Base-by-base conservation (phyloP, 1,284 basidiomycete genomes). In the Cronartium ribicola region DNA sequence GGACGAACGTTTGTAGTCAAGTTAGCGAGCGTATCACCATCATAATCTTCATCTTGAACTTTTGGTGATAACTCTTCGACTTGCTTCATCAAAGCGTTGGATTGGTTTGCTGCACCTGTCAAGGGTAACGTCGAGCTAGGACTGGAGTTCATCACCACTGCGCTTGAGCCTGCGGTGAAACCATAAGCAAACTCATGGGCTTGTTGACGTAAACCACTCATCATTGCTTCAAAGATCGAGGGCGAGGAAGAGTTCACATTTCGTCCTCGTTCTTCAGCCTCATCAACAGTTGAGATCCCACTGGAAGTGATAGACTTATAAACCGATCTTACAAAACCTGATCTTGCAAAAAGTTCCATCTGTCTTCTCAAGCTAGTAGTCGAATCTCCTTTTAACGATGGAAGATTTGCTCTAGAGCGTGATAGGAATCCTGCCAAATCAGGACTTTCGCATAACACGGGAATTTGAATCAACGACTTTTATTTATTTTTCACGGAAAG, bases 161-260 rank as follows among this genome's bases (percentile, higher is more conserved):
- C 80, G 88, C 81, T 65, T 90, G 81, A 4, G 88, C 85, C 59
- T 88, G 88, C 77, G 90, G 86, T 3, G 89, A 84, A 5, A 84
- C 85, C 1, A 82, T 90, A 90, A 0, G 89, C 89, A 75, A 93
- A 88, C 79, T 95, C 92, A 7, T 90, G 90, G 1, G 91, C 90
- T 81, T 96, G 94, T 20, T 89, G 87, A 3, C 89, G 91, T 10
- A 96, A 86, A 4, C 91, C 87, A 78, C 90, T 89, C 67, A 93
- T 90, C 85, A 96, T 91, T 70, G 94, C 87, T 79, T 97, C 94
- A 59, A 96, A 83, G 91, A 96, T 95, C 0, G 91, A 93, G 0
- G 91, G 91, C 0, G 90, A 91, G 22, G 75, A 76, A 3, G 75
- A 65, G 76, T n/a, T 14, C 92, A 91, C 81, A 93, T 88, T 85